Evolutionary conservation across 768 basidiomycete species (phyloP), one percentile per base, ranked within the genome.

Genomic region (Hericium coralloides): DNA sequence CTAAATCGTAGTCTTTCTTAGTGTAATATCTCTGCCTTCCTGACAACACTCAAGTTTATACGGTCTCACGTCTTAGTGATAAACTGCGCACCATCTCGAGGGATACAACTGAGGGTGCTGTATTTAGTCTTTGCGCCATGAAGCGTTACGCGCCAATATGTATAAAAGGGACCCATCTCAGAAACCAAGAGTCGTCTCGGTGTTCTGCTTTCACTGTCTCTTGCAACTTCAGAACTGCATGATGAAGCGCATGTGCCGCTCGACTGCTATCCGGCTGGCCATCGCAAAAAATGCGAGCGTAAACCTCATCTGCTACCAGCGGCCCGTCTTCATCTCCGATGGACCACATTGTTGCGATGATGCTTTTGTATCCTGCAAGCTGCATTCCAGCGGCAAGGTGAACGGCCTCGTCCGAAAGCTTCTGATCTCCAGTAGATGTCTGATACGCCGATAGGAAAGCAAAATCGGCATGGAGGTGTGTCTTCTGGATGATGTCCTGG

Each of bases 371-470:
- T 12, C 64, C 64, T 1, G 61, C 64, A 25, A 61, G 37, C 20
- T 58, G 59, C 65, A 66, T 64, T 23, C 65, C 65, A 56, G 64
- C 62, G 8, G 65, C 65, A 22, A 66, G 54, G 57, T 66, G 65
- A 14, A 66, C 55, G 20, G 63, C 58, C 31, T 66, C 65, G 7
- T 63, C 64, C 12, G 65, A 52, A 17, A 57, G 57, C 9, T 45
- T 26, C n/a, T 48, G n/a, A 38, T 65, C 59, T 10, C 65, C 65
- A 14, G 58, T 51, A 4, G 62, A 59, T 25, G 65, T 65, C 52
- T 65, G 65, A 49, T 63, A 65, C 2, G 65, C 65, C 12, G 64
- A 66, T 12, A 66, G 55, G 39, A 65, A 63, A 1, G 65, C 65
- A 39, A 65, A 55, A 12, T 62, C 64, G n/a, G 60, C 56, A 26